Base-by-base conservation (phyloP, 2,329 filamentous ascomycete species). In the Pseudocercospora musae region DNA sequence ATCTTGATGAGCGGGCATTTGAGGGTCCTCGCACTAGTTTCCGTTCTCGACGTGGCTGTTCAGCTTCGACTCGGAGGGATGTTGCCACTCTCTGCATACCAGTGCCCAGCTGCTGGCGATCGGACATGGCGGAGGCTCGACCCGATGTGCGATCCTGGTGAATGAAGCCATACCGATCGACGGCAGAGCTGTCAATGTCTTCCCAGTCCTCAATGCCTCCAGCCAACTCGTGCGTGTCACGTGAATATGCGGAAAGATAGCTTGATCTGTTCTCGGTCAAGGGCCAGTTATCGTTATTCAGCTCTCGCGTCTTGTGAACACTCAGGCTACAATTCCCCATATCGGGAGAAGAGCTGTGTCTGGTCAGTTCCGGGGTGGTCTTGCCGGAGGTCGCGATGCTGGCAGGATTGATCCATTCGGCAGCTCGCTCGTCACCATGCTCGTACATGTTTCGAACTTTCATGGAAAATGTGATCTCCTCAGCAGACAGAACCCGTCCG, bases 141-240 rank as follows among this genome's bases (percentile, higher is more conserved):
- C 33, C 4, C 70, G 55, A 3, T 4, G 78, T 78, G 62, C 76
- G 78, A 48, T 73, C 77, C 3, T 79, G 78, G 13, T 82, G 72
- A 63, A 89, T 88, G 74, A 89, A 89, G 9, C 86, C 86, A 71
- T 88, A 89, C 62, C 86, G 80, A 72, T 89, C 86, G 3, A 88
- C 85, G 64, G 87, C 82, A 13, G 77, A 82, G 5, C 79, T 83
- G 18, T 82, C 78, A 10, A 89, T 76, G 72, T 88, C 81, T 63
- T 84, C 80, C 86, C 86, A 89, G 67, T 88, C 85, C 66, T 89
- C 86, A 54, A 87, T 81, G 2, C 86, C 86, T 7, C 86, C 86
- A 21, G 86, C 85, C 31, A 84, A 74, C 73, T 88, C 86, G 55
- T 79, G 77, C 10, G 81, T 77, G 65, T 87, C 82, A 66, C 81